Evolutionary conservation across 345 rosid genomes (phyloP).

Genomic region (Ceriops zippeliana): DNA sequence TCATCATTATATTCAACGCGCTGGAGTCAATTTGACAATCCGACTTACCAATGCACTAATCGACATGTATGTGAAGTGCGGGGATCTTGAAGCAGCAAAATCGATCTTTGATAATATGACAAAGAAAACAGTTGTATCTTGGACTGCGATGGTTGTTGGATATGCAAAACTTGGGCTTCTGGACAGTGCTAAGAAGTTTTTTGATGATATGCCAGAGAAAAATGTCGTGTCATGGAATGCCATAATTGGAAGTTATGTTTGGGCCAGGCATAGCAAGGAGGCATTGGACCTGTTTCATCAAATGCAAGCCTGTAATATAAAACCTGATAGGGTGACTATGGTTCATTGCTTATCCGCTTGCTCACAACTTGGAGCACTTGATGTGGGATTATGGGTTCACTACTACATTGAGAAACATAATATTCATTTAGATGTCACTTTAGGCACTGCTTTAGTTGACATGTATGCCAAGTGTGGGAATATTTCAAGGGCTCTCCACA

Average conservation of each 20-base stretch:
- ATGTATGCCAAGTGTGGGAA: conserved; percentile 92
- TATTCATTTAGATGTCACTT: conserved; percentile 49
- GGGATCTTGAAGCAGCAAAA: conserved; percentile 49
- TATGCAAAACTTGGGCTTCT: conserved; percentile 61
- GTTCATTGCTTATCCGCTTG: conserved; percentile 83
- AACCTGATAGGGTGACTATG: conserved; percentile 74
- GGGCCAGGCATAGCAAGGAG: conserved; percentile 58
- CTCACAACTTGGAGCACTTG: conserved; percentile 87
- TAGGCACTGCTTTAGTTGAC: conserved; percentile 79
- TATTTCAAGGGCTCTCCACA: conserved; percentile 57
- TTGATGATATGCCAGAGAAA: conserved; percentile 62
- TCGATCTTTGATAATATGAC: conserved; percentile 50
- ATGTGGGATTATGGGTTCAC: conserved; percentile 79
- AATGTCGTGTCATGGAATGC: conserved; percentile 83
- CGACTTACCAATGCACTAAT: conserved; percentile 70
- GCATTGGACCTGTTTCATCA: conserved; percentile 67
- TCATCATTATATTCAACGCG: conserved; percentile 43
- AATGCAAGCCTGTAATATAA: conserved; percentile 59
- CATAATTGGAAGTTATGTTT: conserved; percentile 69
- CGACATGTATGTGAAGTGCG: conserved; percentile 86
- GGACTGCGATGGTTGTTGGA: conserved; percentile 74
- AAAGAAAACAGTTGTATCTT: conserved; percentile 57
- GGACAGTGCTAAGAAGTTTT: conserved; percentile 52
- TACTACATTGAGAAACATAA: conserved; percentile 55
- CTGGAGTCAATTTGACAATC: conserved; percentile 44